phyloP scores from a whole-genome alignment of 306 rosid species.

The Vigna nakashimae region DNA sequence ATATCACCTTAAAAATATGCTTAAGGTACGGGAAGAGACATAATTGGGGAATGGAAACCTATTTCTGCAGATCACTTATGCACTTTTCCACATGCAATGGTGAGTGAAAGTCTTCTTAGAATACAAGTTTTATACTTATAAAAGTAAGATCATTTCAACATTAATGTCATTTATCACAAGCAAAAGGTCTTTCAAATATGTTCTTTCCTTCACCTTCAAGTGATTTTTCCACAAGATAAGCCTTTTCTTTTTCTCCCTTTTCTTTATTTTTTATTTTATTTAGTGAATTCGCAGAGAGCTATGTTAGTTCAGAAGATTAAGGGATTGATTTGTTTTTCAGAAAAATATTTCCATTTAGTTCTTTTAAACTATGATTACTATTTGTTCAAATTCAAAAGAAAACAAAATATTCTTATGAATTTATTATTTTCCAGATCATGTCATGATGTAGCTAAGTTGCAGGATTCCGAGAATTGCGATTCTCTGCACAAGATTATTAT shows the following conservation, averaged over 20 bases:
- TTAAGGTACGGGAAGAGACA: slow-evolving; percentile 34
- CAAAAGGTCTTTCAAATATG: slow-evolving; percentile 9
- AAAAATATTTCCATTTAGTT: too few species aligned
- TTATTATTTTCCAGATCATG: neutral
- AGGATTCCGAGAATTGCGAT: neutral
- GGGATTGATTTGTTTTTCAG: neutral
- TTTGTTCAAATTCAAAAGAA: too few species aligned
- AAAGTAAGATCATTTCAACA: slow-evolving; percentile 28
- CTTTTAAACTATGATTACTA: neutral
- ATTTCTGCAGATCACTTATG: neutral
- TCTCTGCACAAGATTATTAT: neutral
- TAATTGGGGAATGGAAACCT: slow-evolving; percentile 21
- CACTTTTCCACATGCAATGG: slow-evolving; percentile 50
- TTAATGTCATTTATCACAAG: slow-evolving; percentile 12
- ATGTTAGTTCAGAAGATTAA: too few species aligned
- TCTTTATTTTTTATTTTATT: neutral
- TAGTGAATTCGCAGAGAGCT: too few species aligned
- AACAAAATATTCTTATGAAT: too few species aligned
- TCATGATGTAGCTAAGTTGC: neutral
- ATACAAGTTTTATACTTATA: slow-evolving; percentile 44
- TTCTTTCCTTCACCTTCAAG: slow-evolving; percentile 58
- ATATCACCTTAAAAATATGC: slow-evolving; percentile 28
- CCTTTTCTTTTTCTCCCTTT: neutral
- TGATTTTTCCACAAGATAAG: slow-evolving; percentile 44
- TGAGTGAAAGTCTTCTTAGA: slow-evolving; percentile 37